Evolutionary conservation across 2,329 filamentous ascomycete genomes (phyloP), one percentile per base, ranked within the genome.

Genomic region (Fusarium neocosmosporiellum): DNA sequence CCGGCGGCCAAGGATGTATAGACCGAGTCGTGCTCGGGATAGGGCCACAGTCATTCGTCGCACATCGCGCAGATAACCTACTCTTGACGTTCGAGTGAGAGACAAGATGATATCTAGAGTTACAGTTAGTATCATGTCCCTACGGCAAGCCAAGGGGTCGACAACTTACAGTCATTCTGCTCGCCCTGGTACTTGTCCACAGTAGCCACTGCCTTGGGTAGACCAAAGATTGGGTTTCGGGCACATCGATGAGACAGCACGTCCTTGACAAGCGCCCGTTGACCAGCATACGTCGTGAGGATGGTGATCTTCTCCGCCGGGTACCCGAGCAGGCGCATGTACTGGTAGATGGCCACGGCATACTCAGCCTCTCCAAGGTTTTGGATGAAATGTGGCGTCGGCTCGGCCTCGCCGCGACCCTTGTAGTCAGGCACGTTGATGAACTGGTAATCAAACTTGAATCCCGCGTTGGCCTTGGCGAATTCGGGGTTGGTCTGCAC

Each of bases 111-210:
- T 91, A 79, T 98, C 94, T 96, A 67, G 36, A 36, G 39, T 3
- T 7, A n/a, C 20, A 36, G 66, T 81, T 67, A 81, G 78, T 64
- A 53, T 27, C 24, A 27, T 24, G 7, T 11, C 10, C 4, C 14
- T n/a, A 20, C 13, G 18, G 27, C n/a, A 58, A 10, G 18, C 7
- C 7, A 36, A 31, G 39, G 29, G 54, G 14, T 36, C 24, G 11
- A 13, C 20, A 64, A 90, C 93, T 88, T 88, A 96, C 94, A 98
- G 79, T 99, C 96, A 83, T 99, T 99, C 83, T 99, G 96, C 86
- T 99, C 96, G 81, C 96, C 97, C 85, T 99, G 96, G 79, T 98
- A 99, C 82, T 98, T 98, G 85, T 99, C 96, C 71, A 99, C 96
- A 7, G 97, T 99, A 5, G 94, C 95, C 31, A 99, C 94, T 61